These are phyloP conservation scores for Aspergillus uvarum DNA, from an alignment of 2,329 filamentous ascomycete genomes.

Conservation along the genomic window DNA sequence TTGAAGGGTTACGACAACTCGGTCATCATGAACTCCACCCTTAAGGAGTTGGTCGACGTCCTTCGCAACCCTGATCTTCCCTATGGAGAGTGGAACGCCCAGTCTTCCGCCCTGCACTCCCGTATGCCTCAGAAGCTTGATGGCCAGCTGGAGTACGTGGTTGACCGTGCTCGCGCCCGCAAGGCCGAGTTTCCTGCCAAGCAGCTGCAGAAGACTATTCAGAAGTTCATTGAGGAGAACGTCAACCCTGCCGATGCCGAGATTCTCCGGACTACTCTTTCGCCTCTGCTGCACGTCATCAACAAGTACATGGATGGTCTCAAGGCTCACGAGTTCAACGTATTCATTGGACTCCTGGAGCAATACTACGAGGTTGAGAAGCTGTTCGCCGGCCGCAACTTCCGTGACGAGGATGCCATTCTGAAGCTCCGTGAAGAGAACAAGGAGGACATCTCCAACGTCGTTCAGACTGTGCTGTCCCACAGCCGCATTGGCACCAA, in stretches of 20 bases:
- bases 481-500: slow-evolving; percentile 91
- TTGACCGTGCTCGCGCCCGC: slow-evolving; percentile 77
- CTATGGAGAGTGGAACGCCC: slow-evolving; percentile 93
- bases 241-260: slow-evolving; percentile 71
- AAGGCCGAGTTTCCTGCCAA: slow-evolving; percentile 90
- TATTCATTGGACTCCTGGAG: slow-evolving; percentile 76
- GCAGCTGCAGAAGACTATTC: slow-evolving; percentile 76
- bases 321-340: slow-evolving; percentile 83
- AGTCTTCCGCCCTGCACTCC: slow-evolving; percentile 94
- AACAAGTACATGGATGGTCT: slow-evolving; percentile 80
- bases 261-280: slow-evolving; percentile 69
- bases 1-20: slow-evolving; percentile 95
- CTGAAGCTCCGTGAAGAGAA: slow-evolving; percentile 92
- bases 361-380: slow-evolving; percentile 81
- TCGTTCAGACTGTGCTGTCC: slow-evolving; percentile 86
- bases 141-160: slow-evolving; percentile 73
- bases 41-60: slow-evolving; percentile 87
- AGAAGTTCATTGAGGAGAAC: slow-evolving; percentile 86
- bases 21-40: slow-evolving; percentile 83
- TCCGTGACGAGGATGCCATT: slow-evolving; percentile 89
- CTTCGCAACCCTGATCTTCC: slow-evolving; percentile 86
- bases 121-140: slow-evolving; percentile 96
- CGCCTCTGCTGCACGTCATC: slow-evolving; percentile 75
- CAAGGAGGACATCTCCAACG: slow-evolving; percentile 83
- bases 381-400: slow-evolving; percentile 80